Conservation (phyloP, 345 rosid species). For the Corchorus capsularis region DNA sequence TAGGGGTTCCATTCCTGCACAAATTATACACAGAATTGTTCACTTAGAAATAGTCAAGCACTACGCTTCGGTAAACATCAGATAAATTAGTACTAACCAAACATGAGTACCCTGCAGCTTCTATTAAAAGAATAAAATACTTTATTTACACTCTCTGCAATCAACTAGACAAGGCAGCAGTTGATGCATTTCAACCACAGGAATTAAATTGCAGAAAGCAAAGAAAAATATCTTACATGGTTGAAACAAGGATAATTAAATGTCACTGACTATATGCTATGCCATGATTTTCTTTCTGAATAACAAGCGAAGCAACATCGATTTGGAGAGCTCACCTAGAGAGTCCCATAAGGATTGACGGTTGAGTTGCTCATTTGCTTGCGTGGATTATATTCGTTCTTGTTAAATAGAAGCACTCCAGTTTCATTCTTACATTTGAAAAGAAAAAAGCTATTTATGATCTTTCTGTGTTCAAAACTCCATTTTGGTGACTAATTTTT, state of each 20-base stretch:
- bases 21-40: constrained; percentile 13
- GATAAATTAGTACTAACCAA: background rate
- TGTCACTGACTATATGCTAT: background rate
- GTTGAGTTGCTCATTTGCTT: too few relatives aligned
- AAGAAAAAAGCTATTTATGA: background rate
- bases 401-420: too few relatives aligned
- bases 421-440: background rate
- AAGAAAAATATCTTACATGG: background rate
- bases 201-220: background rate
- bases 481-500: background rate
- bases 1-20: constrained; percentile 85
- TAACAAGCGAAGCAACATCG: background rate
- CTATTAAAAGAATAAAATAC: background rate
- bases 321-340: too few relatives aligned
- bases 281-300: background rate
- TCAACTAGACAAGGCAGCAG: background rate
- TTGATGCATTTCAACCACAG: background rate
- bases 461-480: background rate
- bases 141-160: background rate
- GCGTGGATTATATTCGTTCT: too few relatives aligned
- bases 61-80: background rate
- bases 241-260: background rate
- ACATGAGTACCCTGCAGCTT: background rate
- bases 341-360: too few relatives aligned
- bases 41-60: background rate